Base-by-base conservation (phyloP, 768 basidiomycete species). In the Naganishia vaughanmartiniae region DNA sequence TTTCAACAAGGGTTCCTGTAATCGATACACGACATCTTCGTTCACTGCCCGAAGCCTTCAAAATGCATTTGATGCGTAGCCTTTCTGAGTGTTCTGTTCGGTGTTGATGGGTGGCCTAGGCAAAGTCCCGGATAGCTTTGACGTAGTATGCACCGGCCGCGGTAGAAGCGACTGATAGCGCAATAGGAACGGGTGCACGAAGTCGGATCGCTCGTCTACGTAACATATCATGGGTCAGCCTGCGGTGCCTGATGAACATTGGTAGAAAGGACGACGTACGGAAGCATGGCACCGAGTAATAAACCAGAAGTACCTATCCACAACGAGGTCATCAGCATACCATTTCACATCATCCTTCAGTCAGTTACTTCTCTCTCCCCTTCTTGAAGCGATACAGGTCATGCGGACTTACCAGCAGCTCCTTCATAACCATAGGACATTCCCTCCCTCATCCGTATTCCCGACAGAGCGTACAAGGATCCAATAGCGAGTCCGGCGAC, bases 361-460 rank as follows among this genome's bases (percentile, higher is more conserved):
- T 12, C 36, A 36, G 12, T 5, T 36, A 6, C 36, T 12, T 42
- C 17, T 15, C 42, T 2, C 17, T 15, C 5, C 17, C 2, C 17
- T 15, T 15, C 5, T 42, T 42, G 7, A 42, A 42, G 17, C 34
- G 14, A 2, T 11, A 2, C 10, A 42, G 15, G 42, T 2, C 2
- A 6, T 4, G 31, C 15, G 26, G 17, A 75, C 81, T 71, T 63
- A 81, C 81, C 75, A 45, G 77, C 74, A 53, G 79, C 79, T 10
- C 77, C 75, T 56, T 82, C 81, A 51, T 77, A 75, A 1, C 80
- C 81, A 67, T 79, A 80, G 42, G 75, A 73, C 76, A 80, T 76
- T 3, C 79, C 79, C 72, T 82, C 81, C 54, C 72, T 55, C 65
- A 82, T 81, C 63, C 81, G 70, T 74, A 81, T 75, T 0, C 72